Evolutionary conservation across 495 filamentous ascomycete species (phyloP).

Genomic region (Rusavskia elegans): DNA sequence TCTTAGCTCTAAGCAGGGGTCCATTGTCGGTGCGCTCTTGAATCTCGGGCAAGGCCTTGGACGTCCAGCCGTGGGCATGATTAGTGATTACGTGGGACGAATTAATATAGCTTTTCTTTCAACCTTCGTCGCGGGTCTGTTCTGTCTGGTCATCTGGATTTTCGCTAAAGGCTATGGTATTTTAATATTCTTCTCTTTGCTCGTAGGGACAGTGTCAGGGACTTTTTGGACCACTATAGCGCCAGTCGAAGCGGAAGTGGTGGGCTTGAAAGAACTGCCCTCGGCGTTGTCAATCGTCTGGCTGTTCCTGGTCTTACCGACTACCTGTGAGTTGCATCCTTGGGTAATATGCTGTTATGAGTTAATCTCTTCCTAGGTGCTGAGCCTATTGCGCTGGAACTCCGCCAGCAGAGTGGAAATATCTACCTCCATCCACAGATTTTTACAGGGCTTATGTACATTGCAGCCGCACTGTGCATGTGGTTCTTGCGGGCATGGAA

Average conservation of each 20-base stretch:
- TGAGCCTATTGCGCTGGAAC: conserved; percentile 50
- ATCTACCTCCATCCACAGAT: conserved; percentile 46
- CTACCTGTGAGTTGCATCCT: conserved; percentile 30
- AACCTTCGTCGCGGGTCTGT: conserved; percentile 42
- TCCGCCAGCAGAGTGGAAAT: conserved; percentile 28
- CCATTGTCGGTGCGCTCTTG: conserved; percentile 48
- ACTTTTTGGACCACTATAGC: conserved; percentile 55
- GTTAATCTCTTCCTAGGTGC: conserved; percentile 22
- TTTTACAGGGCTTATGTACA: conserved; percentile 43
- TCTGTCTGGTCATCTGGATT: conserved; percentile 54
- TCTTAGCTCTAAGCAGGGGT: conserved; percentile 43
- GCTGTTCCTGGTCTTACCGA: conserved; percentile 55
- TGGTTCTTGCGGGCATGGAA: conserved; percentile 28
- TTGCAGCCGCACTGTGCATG: conserved; percentile 35
- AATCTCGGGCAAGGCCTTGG: conserved; percentile 51
- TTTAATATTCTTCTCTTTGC: conserved; percentile 48
- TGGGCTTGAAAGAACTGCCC: conserved; percentile 56
- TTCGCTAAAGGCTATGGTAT: conserved; percentile 42
- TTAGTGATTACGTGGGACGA: conserved; percentile 48
- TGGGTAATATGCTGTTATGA: background rate
- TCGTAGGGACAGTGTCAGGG: conserved; percentile 48
- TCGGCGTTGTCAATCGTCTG: conserved; percentile 61
- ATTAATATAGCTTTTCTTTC: conserved; percentile 49
- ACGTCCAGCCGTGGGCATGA: conserved; percentile 49
- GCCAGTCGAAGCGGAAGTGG: conserved; percentile 63